Conservation (phyloP, 192 early-diverging fungal species). For the Coemansia sp. region DNA sequence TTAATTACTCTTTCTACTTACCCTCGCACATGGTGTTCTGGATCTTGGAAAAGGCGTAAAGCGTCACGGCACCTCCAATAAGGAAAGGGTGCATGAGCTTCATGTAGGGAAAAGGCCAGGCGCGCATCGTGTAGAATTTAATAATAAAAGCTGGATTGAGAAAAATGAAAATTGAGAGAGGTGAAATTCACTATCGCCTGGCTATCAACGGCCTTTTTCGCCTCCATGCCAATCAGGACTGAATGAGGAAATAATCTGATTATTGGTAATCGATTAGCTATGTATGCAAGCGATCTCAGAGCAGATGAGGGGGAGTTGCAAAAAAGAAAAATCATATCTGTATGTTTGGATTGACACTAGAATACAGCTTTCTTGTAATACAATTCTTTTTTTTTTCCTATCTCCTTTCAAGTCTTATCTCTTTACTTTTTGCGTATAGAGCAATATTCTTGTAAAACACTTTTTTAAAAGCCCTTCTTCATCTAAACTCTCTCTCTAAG, state of each 20-base stretch:
- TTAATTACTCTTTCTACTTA: slow-evolving; percentile 7
- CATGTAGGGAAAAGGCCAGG: slow-evolving; percentile 53
- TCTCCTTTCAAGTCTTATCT: not conserved
- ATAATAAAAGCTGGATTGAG: not conserved
- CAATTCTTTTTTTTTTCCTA: not conserved
- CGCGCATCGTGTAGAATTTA: slow-evolving; percentile 19
- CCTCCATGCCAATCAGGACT: no score
- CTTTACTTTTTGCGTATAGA: not conserved
- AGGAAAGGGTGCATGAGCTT: slow-evolving; percentile 57
- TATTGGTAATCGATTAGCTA: not conserved
- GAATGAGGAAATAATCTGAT: not conserved
- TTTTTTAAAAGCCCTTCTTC: not conserved
- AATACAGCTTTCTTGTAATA: no score
- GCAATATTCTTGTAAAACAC: not conserved
- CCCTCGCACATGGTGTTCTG: slow-evolving; percentile 52
- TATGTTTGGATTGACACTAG: not conserved
- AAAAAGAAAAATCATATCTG: not conserved
- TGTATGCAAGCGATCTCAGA: not conserved
- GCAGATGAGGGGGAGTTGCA: not conserved
- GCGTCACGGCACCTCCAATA: slow-evolving; percentile 41
- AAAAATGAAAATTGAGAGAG: not conserved
- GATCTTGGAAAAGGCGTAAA: slow-evolving; percentile 44
- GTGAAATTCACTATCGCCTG: not conserved
- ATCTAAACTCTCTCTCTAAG: not conserved
- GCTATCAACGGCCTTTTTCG: not conserved